Evolutionary conservation across 257 asterid species (phyloP), one percentile per base, ranked within the genome.

Genomic region (Mentha longifolia): DNA sequence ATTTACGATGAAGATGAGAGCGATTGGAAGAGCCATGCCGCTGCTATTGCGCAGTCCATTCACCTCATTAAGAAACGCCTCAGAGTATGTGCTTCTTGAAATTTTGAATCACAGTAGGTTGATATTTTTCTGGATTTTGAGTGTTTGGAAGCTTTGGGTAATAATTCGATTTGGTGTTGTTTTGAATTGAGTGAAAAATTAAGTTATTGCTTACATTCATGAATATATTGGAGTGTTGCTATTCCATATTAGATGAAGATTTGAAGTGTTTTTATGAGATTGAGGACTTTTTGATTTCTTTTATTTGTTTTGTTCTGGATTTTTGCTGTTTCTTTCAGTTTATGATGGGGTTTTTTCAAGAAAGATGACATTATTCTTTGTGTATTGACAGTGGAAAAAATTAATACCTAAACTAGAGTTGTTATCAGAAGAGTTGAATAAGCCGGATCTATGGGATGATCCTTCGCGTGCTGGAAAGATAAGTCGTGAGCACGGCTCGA

Each of bases 21-120:
- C 67, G 97, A 92, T 80, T 95, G 97, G 96, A 88, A 76, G 80
- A 89, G 97, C 71, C 97, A 95, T 47, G 94, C 98, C 35, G 84
- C 98, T 78, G 83, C 95, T 13, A 88, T 92, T 75, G 97, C 98
- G 76, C 95, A 87, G 71, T 92, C 99, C 57, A 81, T 92, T 71
- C 85, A 85, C 76, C 94, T 92, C 46, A 85, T 90, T 82, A 95
- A 90, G 89, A 92, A 88, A 84, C 99, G 97, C 71, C 81, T 89
- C 3, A 80, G 80, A 79, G 99, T 91, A 59, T 52, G 71, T 63
- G 6, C 0, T 7, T n/a, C n/a, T n/a, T n/a, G n/a, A n/a, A n/a
- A n/a, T n/a, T 39, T 60, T 46, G 65, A 28, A 17, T 72, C 65
- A 47, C 14, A 47, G 12, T 43, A 13, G 12, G 12, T 63, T 67